Conservation (phyloP, 73 alveolate genomes). For the Blepharisma japonicum region DNA sequence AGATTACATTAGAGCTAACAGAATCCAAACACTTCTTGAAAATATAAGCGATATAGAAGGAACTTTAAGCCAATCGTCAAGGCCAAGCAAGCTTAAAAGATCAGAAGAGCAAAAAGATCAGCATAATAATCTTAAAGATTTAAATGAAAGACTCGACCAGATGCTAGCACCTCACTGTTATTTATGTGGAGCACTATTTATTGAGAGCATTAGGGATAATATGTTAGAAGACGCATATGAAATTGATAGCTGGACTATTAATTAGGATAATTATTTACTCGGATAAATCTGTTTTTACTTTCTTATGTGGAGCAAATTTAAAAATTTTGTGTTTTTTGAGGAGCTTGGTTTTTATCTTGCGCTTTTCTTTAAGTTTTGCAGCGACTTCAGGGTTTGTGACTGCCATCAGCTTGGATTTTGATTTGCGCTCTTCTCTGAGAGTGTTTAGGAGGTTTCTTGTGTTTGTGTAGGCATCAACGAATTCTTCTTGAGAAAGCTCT, state of each 20-base stretch:
- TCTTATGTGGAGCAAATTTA: slow-evolving; percentile 13
- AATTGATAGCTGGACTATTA: slow-evolving; percentile 17
- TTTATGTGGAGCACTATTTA: slow-evolving; percentile 4
- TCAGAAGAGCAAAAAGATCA: neutral
- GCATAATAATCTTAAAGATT: neutral
- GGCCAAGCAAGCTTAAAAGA: no score
- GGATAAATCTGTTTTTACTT: neutral
- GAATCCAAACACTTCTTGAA: neutral
- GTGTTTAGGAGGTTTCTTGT: neutral
- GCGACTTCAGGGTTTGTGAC: slow-evolving; percentile 19
- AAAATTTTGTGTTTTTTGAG: slow-evolving; percentile 3
- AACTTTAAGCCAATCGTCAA: no score
- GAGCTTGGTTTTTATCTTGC: neutral
- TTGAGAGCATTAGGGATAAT: slow-evolving; percentile 24
- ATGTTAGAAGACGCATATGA: slow-evolving; percentile 12
- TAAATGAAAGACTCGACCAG: neutral
- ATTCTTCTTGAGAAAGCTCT: slow-evolving; percentile 12
- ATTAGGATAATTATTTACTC: neutral
- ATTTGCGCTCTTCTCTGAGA: neutral
- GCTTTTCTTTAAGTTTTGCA: neutral
- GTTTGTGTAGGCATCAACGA: neutral
- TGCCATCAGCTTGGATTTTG: neutral
- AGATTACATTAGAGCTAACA: slow-evolving; percentile 5
- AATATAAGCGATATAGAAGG: slow-evolving; percentile 3
- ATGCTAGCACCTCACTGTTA: slow-evolving; percentile 24